Base-by-base conservation (phyloP, 345 rosid species). In the Heritiera littoralis region DNA sequence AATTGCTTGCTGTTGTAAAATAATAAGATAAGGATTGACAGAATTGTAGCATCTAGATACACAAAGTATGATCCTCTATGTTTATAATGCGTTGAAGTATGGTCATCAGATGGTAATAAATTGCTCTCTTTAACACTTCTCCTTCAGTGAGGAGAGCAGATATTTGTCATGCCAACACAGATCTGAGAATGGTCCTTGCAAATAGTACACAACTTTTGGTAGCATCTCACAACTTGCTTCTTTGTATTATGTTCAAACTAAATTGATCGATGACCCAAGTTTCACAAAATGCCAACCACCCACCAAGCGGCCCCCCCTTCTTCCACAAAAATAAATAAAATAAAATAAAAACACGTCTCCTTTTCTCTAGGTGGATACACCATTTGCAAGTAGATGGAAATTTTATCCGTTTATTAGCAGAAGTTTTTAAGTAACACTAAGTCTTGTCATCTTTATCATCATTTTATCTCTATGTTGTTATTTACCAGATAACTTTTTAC, bases 1-100 rank as follows among this genome's bases (percentile, higher is more conserved):
- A 56, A 46, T 69, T 69, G 18, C 56, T 69, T 52, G 43, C 46
- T 35, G 28, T 72, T 72, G 52, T 69, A 54, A 72, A 72, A 32
- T 72, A 28, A 12, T 28, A 70, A 49, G 20, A 14, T 49, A 51
- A 12, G 58, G 73, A 46, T 48, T 23, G 40, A 71, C 59, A 71
- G 10, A 49, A 71, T 30, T 14, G 14, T 13, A 52, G 75, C 75
- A 52, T 17, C 43, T 49, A 51, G 61, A 35, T 72, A 9, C 28
- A 17, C 46, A 28, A 45, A 49, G 23, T 14, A 9, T 32, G 13
- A 30, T 72, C 46, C 35, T 52, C 28, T 54, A 17, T 51, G 20
- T 32, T 45, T 52, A 72, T 9, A 49, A 32, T 69, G 38, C 46
- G 38, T 69, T 69, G 73, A 13, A 46, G 54, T 11, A 68, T 30